Conservation (phyloP, 305 asterid genomes). For the Fraxinus sp. region DNA sequence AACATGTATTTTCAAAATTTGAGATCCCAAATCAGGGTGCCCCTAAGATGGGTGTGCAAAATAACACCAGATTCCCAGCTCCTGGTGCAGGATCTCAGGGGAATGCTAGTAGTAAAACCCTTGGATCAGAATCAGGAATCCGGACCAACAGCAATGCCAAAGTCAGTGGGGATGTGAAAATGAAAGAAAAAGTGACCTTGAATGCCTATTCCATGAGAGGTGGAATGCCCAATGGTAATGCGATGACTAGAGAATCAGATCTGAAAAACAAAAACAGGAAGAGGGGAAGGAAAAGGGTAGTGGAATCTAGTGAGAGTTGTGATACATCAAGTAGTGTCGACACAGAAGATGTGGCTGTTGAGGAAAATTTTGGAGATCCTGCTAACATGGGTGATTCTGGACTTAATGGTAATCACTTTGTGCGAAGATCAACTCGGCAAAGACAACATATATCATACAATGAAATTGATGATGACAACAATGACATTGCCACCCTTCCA, state of each 20-base stretch:
- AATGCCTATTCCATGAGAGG: slow-evolving; percentile 1
- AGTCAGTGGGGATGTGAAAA: slow-evolving; percentile 21
- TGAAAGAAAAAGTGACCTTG: slow-evolving; percentile 9
- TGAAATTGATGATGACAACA: slow-evolving; percentile 39
- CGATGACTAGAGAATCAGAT: slow-evolving; percentile 11
- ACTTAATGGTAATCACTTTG: slow-evolving; percentile 14
- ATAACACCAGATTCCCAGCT: slow-evolving; percentile 21
- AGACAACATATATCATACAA: slow-evolving; percentile 43
- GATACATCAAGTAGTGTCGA: slow-evolving; percentile 44
- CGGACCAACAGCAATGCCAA: slow-evolving; percentile 22
- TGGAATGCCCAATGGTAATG: slow-evolving; percentile 20
- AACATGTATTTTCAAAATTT: slow-evolving; percentile 26
- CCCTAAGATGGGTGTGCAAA: slow-evolving; percentile 21
- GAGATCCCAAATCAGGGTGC: slow-evolving; percentile 13
- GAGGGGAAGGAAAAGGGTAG: slow-evolving; percentile 30
- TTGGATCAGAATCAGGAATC: slow-evolving; percentile 22
- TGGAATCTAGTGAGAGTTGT: slow-evolving; percentile 49
- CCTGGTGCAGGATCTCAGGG: slow-evolving; percentile 22
- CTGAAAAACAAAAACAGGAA: slow-evolving; percentile 33
- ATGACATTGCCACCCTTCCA: slow-evolving; percentile 30
- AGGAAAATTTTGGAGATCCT: background rate
- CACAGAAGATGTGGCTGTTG: slow-evolving; percentile 29
- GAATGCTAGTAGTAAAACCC: slow-evolving; percentile 13
- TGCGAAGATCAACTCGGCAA: slow-evolving; percentile 48
- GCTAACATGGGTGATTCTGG: slow-evolving; percentile 27